phyloP scores from a whole-genome alignment of 169 alveolate species.

The Toxoplasma gondii region DNA sequence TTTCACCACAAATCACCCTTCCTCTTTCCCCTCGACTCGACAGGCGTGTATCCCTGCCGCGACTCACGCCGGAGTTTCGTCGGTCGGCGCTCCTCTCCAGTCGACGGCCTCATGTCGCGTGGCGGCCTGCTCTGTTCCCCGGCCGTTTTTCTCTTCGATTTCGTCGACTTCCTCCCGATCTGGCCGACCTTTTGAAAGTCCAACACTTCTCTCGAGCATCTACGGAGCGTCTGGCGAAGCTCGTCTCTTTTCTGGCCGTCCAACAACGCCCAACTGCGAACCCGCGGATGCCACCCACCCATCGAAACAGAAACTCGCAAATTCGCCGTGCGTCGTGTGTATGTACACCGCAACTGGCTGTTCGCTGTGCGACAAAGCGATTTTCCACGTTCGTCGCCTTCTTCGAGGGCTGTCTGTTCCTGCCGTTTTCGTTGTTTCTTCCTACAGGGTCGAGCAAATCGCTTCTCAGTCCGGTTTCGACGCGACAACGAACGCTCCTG shows the following conservation, averaged over 20 bases:
- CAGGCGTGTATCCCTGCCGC: background rate
- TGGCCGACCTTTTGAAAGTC: background rate
- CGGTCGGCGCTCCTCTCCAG: background rate
- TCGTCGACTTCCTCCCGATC: background rate
- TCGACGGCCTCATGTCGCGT: background rate
- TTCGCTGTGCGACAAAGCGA: background rate
- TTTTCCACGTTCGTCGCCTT: conserved; percentile 8
- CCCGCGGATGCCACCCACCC: background rate
- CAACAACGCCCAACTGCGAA: background rate
- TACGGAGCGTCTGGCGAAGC: background rate
- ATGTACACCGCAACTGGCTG: background rate
- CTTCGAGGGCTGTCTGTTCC: background rate
- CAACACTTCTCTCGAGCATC: background rate
- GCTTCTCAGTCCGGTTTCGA: background rate
- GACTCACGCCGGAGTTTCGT: background rate
- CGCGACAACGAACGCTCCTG: too few species aligned
- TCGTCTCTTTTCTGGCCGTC: background rate
- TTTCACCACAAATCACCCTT: background rate
- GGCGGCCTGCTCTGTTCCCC: background rate
- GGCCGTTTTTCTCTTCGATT: background rate
- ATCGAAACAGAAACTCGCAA: background rate
- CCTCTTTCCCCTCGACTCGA: background rate
- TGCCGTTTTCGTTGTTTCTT: background rate
- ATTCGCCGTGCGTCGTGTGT: background rate
- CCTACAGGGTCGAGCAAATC: too few species aligned